Conservation (phyloP, 1,284 basidiomycete genomes). For the Ustilago vetiveriae region DNA sequence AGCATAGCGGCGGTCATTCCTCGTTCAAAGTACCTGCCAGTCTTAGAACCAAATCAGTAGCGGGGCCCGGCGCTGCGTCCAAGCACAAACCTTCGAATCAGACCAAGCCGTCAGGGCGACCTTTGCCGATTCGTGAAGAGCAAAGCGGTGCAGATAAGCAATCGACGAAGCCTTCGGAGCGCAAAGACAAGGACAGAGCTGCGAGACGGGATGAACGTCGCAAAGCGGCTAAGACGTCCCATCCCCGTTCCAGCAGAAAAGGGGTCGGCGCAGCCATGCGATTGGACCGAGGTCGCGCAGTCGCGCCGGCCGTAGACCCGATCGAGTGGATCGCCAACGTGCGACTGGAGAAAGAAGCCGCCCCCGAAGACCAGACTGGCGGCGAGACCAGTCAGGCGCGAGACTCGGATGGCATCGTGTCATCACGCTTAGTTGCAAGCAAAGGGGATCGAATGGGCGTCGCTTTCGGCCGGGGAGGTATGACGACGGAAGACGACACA, state of each 20-base stretch:
- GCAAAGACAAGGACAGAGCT: conserved; percentile 16
- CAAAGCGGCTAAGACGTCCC: conserved; percentile 9
- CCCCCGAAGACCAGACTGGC: conserved; percentile 21
- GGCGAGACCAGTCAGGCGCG: conserved; percentile 18
- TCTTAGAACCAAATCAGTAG: conserved; percentile 7
- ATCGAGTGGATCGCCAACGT: conserved; percentile 58
- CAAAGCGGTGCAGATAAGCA: conserved; percentile 8
- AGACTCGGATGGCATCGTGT: conserved; percentile 6
- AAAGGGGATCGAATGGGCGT: conserved; percentile 9
- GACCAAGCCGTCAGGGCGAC: conserved; percentile 11
- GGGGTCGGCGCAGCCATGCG: conserved; percentile 43
- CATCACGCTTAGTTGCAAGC: conserved; percentile 12
- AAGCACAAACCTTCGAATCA: conserved; percentile 19
- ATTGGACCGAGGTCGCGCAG: conserved; percentile 31
- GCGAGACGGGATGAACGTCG: conserved; percentile 18
- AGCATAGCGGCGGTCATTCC: conserved; percentile 37
- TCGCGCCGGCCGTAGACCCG: conserved; percentile 43
- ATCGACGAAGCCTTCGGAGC: conserved; percentile 11
- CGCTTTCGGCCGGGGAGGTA: conserved; percentile 17
- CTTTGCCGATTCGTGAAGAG: conserved; percentile 39
- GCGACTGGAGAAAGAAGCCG: conserved; percentile 42
- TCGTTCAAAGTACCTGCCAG: conserved; percentile 40
- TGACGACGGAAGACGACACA: conserved; percentile 32
- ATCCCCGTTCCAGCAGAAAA: conserved; percentile 9
- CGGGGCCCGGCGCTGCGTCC: neutral